These are phyloP conservation scores for Mikania micrantha DNA, from an alignment of 129 eudicot genomes.

Conservation along the genomic window DNA sequence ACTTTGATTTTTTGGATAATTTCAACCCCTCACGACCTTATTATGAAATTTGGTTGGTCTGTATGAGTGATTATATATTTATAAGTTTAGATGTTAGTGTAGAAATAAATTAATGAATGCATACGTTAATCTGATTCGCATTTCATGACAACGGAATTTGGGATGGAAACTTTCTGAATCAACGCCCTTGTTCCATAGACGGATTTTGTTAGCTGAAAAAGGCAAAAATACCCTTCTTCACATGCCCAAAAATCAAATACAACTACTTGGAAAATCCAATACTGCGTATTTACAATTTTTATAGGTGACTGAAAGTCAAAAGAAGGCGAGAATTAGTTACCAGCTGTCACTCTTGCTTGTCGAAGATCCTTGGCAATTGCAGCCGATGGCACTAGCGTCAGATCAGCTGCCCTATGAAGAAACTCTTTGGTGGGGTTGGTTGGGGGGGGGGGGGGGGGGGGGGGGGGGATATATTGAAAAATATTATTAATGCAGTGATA, in stretches of 20 bases:
- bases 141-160: constrained; percentile 64
- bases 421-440: no score
- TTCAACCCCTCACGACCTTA: neutral
- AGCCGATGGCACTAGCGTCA: constrained; percentile 95
- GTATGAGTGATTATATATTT: neutral
- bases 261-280: neutral
- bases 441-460: no score
- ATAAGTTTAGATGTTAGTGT: no score
- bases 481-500: neutral
- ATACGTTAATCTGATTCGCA: constrained; percentile 80
- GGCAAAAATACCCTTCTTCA: neutral
- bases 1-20: neutral
- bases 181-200: constrained; percentile 98
- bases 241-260: neutral
- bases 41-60: neutral
- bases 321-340: constrained; percentile 29
- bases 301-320: neutral
- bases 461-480: no score
- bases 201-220: constrained; percentile 71
- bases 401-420: constrained; percentile 99
- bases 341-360: constrained; percentile 82
- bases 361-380: constrained; percentile 84
- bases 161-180: constrained; percentile 99
- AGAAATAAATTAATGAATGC: neutral
- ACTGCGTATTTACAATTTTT: neutral